Conservation (phyloP, 352 stramenopile species). For the Phytopythium oedochilum region DNA sequence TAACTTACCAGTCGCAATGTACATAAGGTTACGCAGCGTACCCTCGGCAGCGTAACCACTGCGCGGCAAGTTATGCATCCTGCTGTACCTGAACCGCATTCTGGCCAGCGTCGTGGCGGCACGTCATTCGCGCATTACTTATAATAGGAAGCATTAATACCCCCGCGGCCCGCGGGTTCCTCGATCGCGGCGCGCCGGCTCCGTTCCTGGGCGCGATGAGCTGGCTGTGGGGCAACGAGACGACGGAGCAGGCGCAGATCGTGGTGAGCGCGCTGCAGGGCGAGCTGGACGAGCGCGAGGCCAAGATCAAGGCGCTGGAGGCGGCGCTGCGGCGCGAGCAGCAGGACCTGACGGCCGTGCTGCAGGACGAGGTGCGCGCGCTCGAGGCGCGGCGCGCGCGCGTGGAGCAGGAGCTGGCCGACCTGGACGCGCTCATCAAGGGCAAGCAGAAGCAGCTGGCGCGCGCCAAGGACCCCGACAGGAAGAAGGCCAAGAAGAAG, state of each 20-base stretch:
- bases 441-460: slow-evolving; percentile 60
- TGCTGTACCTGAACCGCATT: too few relatives aligned
- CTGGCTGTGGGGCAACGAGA: slow-evolving; percentile 84
- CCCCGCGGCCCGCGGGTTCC: too few relatives aligned
- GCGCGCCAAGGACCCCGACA: slow-evolving; percentile 31
- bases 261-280: slow-evolving; percentile 76
- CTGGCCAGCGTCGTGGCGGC: too few relatives aligned
- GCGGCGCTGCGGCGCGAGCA: slow-evolving; percentile 69
- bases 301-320: slow-evolving; percentile 76
- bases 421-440: slow-evolving; percentile 50
- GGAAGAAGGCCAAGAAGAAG: slow-evolving; percentile 50
- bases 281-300: slow-evolving; percentile 78
- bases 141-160: too few relatives aligned
- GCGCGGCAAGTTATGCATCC: too few relatives aligned
- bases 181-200: too few relatives aligned
- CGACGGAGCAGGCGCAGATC: slow-evolving; percentile 81
- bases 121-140: too few relatives aligned
- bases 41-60: too few relatives aligned
- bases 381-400: slow-evolving; percentile 45
- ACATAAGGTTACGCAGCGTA: too few relatives aligned
- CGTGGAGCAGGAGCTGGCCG: slow-evolving; percentile 35
- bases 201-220: slow-evolving; percentile 57
- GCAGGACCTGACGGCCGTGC: slow-evolving; percentile 54
- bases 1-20: too few relatives aligned
- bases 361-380: slow-evolving; percentile 61